phyloP scores from a whole-genome alignment of 169 alveolate genomes.

The Plasmodium vinckei region DNA sequence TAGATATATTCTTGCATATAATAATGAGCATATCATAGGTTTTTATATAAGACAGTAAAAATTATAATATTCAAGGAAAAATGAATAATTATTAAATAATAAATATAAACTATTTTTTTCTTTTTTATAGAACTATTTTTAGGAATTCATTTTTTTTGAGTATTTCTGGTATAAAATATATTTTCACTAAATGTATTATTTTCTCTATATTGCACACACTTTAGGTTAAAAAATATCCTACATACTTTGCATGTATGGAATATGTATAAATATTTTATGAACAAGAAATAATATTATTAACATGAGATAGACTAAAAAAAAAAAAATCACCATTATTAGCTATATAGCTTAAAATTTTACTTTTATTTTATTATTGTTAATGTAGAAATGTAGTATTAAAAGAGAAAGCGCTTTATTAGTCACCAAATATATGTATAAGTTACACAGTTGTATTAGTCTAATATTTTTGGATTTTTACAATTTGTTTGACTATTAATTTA shows the following conservation, averaged over 20 bases:
- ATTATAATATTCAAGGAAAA: too few species aligned
- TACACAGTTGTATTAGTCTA: too few species aligned
- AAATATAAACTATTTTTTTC: background rate
- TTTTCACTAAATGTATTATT: background rate
- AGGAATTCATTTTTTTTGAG: constrained; percentile 12
- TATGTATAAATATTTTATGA: constrained; percentile 27
- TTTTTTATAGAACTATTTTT: background rate
- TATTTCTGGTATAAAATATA: constrained; percentile 29
- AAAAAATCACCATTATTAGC: constrained; percentile 17
- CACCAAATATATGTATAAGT: too few species aligned
- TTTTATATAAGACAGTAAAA: too few species aligned
- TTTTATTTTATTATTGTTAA: constrained; percentile 19
- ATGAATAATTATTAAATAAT: background rate
- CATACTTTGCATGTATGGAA: background rate
- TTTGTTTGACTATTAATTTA: too few species aligned
- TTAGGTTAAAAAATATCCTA: constrained; percentile 4
- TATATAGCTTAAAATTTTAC: constrained; percentile 14
- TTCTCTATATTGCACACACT: constrained; percentile 54
- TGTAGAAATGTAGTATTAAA: constrained; percentile 24
- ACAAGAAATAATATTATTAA: constrained; percentile 10
- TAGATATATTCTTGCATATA: too few species aligned
- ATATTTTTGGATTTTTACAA: too few species aligned
- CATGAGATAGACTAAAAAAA: constrained; percentile 25
- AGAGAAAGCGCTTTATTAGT: background rate
- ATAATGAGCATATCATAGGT: too few species aligned